Base-by-base conservation (phyloP, 805 yeast species). In the Monosporozyma servazzii region DNA sequence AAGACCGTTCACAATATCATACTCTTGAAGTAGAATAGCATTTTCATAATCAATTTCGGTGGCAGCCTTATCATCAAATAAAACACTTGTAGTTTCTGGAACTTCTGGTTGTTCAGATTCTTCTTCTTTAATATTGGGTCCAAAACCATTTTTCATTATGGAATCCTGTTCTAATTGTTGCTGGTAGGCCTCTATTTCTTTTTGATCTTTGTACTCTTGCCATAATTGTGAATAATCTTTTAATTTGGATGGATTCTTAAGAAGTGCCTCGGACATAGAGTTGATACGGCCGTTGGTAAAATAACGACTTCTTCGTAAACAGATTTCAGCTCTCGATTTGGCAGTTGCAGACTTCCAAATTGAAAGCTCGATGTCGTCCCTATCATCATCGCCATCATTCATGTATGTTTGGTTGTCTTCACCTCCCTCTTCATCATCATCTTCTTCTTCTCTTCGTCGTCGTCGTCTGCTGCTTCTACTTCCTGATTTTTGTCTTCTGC, bases 331-430 rank as follows among this genome's bases (percentile, higher is more conserved):
- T 52, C 96, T 71, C 0, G 85, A 77, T 54, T 84, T 84, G 0
- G 96, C 86, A 0, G 93, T 88, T 40, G 83, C 68, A n/a, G 79
- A 78, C 58, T 85, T 84, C 97, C 97, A 90, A 0, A 87, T 80
- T 49, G 84, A 84, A 45, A 82, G 69, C 59, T 89, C 96, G 36
- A 86, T 75, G 61, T 87, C 96, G 51, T 78, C 78, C 43, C 63
- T 70, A 51, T 81, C 86, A 48, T 80, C 84, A 50, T 80, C 85
- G 25, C 76, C 76, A 18, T 74, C 77, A 25, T 73, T 71, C 53
- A 75, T 56, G 47, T 73, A 75, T 21, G 70, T 73, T 29, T 68
- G 71, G 0, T 74, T 67, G 6, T 72, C 75, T 3, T 70, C 72
- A 29, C 59, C 69, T 3, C 72, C 76, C 5, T 74, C 75, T 3